Base-by-base conservation (phyloP, 2,329 filamentous ascomycete species). In the Rhinocladiella mackenziei region DNA sequence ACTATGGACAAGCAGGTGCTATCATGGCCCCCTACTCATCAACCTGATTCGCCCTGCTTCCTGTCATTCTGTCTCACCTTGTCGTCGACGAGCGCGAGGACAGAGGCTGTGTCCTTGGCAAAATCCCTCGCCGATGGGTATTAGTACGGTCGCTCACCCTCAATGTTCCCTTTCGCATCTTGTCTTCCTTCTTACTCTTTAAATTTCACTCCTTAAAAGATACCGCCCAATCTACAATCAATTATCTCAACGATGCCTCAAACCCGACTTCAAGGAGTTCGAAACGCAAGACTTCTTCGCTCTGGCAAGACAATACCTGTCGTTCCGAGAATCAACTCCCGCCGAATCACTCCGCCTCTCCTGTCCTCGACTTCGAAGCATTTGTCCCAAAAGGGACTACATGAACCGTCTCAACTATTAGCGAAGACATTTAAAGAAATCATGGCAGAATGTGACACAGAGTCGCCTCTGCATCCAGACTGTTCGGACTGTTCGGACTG, bases 391-490 rank as follows among this genome's bases (percentile, higher is more conserved):
- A 35, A 3, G 13, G 14, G 32, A 35, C 5, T 4, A 35, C 18
- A 20, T 35, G 32, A 35, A 35, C 18, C 32, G 10, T 35, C 32
- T 35, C 32, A 35, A 35, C 32, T 35, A n/a, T 35, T 35, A n/a
- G 32, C 32, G 18, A 10, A 35, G 5, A 10, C 18, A 35, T 35
- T 35, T 35, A 17, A 19, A 35, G 32, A 35, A 35, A 35, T 35
- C 32, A 35, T 35, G 32, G 32, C 32, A 20, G 32, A 35, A 35
- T 35, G 32, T 35, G 32, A 35, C 14, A 17, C 32, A 19, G 14
- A 35, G 14, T 20, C 18, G 32, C 32, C 15, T 35, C 32, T 13
- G 17, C 10, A 34, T 34, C 11, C 31, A 8, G 23, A 26, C 23
- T 8, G 23, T n/a, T 26, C n/a, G n/a, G 23, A 26, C 23, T 8